phyloP scores from a whole-genome alignment of 345 rosid genomes.

The Dipteronia sinensis region DNA sequence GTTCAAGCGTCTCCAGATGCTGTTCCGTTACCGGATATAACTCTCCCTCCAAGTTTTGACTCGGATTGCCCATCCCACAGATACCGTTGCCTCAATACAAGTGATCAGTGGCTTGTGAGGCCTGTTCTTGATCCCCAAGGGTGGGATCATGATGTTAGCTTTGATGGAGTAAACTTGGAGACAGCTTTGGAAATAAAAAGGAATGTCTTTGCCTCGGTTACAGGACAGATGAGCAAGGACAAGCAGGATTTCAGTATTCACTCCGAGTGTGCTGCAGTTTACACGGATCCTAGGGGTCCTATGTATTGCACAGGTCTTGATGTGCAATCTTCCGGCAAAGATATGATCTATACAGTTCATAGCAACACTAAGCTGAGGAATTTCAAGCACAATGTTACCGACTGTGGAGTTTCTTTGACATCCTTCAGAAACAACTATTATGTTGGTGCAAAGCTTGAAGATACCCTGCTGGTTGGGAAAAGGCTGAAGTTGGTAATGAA shows the following conservation, averaged over 20 bases:
- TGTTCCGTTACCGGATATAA: conserved; percentile 71
- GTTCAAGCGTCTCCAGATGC: conserved; percentile 49
- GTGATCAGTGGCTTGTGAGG: conserved; percentile 66
- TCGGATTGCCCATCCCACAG: conserved; percentile 64
- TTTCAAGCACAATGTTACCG: conserved; percentile 59
- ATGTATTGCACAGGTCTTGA: conserved; percentile 66
- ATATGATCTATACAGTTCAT: conserved; percentile 61
- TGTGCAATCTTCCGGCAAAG: conserved; percentile 77
- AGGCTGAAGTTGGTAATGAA: conserved; percentile 63
- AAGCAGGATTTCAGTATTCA: conserved; percentile 76
- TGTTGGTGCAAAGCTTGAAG: conserved; percentile 76
- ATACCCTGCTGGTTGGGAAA: conserved; percentile 69
- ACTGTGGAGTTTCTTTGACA: conserved; percentile 65
- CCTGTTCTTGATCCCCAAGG: conserved; percentile 94
- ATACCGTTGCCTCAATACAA: conserved; percentile 57
- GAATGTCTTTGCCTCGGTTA: conserved; percentile 54
- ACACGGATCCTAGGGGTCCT: conserved; percentile 48
- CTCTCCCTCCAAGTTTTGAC: conserved; percentile 82
- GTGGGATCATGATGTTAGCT: conserved; percentile 96
- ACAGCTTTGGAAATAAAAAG: conserved; percentile 52
- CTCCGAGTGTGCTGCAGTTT: conserved; percentile 71
- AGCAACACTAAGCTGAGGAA: conserved; percentile 64
- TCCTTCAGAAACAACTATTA: conserved; percentile 64
- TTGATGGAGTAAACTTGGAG: conserved; percentile 85
- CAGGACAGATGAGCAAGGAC: conserved; percentile 80